These are phyloP conservation scores for Xylaria flabelliformis DNA, from an alignment of 495 filamentous ascomycete genomes.

Conservation along the genomic window DNA sequence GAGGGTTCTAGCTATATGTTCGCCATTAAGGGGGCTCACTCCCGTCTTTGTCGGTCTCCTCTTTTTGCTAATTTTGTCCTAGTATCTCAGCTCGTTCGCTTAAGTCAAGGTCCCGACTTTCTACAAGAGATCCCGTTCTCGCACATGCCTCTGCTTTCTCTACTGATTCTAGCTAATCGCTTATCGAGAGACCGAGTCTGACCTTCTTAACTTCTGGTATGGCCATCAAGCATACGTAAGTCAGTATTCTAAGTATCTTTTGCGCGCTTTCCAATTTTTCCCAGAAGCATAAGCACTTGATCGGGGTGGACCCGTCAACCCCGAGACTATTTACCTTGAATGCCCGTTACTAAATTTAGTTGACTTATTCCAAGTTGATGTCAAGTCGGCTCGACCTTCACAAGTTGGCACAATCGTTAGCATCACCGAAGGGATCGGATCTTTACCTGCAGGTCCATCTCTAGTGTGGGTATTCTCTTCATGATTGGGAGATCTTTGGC, in stretches of 20 bases:
- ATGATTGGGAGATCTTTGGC: not conserved
- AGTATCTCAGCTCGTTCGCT: slow-evolving; percentile 40
- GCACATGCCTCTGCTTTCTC: slow-evolving; percentile 54
- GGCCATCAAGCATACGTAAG: slow-evolving; percentile 56
- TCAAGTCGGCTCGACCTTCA: slow-evolving; percentile 60
- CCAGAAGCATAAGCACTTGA: not conserved
- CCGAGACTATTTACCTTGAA: not conserved
- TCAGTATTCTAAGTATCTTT: not conserved
- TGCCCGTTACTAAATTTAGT: not conserved
- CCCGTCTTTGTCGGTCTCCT: slow-evolving; percentile 54
- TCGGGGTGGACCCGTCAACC: not conserved
- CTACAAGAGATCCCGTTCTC: slow-evolving; percentile 59
- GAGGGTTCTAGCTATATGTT: slow-evolving; percentile 62
- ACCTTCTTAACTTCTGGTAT: slow-evolving; percentile 55
- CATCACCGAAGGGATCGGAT: slow-evolving; percentile 56
- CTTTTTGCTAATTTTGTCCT: slow-evolving; percentile 50
- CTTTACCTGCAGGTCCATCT: not conserved
- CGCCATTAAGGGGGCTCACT: slow-evolving; percentile 57
- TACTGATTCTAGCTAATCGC: slow-evolving; percentile 49
- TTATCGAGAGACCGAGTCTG: slow-evolving; percentile 33
- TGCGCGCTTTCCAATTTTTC: not conserved
- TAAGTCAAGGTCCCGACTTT: slow-evolving; percentile 45
- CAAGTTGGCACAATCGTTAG: slow-evolving; percentile 63
- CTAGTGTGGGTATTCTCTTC: slow-evolving; percentile 1
- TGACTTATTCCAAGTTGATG: slow-evolving; percentile 57